Percentiles rank a stretch among this genome's conserved stretches.
Evolutionary conservation across 2,329 filamentous ascomycete genomes (phyloP).

Genomic region (Alternaria dauci): DNA sequence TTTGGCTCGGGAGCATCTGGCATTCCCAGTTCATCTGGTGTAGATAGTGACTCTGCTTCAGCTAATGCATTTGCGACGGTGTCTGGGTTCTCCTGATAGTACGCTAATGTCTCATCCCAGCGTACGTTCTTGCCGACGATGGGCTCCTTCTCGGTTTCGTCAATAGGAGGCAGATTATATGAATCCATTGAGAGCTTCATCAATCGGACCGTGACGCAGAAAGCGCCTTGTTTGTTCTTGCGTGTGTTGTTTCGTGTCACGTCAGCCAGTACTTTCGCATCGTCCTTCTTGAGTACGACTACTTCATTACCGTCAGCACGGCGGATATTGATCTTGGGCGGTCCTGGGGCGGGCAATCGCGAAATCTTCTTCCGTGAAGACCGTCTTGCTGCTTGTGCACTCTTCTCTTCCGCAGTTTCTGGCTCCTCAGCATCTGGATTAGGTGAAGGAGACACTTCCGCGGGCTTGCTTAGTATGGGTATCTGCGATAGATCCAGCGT

Average conservation of each 20-base stretch:
- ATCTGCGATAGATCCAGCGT: constrained; percentile 45
- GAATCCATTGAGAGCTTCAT: constrained; percentile 52
- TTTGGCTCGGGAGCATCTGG: constrained; percentile 34
- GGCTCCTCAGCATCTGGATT: constrained; percentile 17
- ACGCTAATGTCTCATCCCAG: constrained; percentile 59
- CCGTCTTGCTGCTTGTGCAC: constrained; percentile 37
- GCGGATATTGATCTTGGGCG: constrained; percentile 56
- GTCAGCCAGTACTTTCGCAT: constrained; percentile 58
- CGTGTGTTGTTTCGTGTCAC: constrained; percentile 59
- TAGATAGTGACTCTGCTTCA: constrained; percentile 43
- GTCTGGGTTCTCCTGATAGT: constrained; percentile 54
- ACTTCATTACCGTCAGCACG: constrained; percentile 53
- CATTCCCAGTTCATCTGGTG: constrained; percentile 44
- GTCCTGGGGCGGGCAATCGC: constrained; percentile 44
- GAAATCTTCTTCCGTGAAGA: constrained; percentile 48
- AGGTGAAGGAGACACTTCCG: constrained; percentile 29
- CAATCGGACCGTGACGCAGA: constrained; percentile 55
- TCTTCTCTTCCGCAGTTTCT: constrained; percentile 26
- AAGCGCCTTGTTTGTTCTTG: constrained; percentile 59
- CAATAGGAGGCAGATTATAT: constrained; percentile 23
- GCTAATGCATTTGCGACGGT: constrained; percentile 36
- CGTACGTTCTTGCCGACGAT: constrained; percentile 49
- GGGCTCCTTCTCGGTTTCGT: constrained; percentile 24
- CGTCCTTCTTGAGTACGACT: constrained; percentile 57
- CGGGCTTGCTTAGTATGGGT: constrained; percentile 32